Base-by-base conservation (phyloP, 495 filamentous ascomycete species). In the Cudoniella acicularis region DNA sequence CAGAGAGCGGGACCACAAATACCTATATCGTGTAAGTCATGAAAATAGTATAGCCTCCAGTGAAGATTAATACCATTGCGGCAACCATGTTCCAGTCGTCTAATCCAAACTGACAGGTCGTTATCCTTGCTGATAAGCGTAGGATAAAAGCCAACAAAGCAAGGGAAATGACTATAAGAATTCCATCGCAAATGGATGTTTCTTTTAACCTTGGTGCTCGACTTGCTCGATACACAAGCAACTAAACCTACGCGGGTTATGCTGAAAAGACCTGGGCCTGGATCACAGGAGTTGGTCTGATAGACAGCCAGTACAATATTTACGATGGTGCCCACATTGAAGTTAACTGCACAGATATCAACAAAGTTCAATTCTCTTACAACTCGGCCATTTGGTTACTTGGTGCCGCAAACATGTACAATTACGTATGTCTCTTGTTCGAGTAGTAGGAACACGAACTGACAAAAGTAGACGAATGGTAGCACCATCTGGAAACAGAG, bases 151-250 rank as follows among this genome's bases (percentile, higher is more conserved):
- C 52, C n/a, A 56, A 2, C 13, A 30, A 17, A 47, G 59, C 24
- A 51, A 61, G 26, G 92, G 92, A 13, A 96, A 89, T 61, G 82
- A 86, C 66, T 96, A 96, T 77, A 96, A 96, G 76, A 96, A 96
- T 70, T 85, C 89, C 20, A 89, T 94, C 59, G 87, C 87, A 3
- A 94, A 91, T 60, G 91, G 89, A 20, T 85, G 87, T 58, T 92
- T 93, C 74, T 95, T n/a, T 96, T 73, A 88, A 94, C 60, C 74
- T 96, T 16, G 89, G 87, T 9, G 84, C 91, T 1, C 80, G 92
- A 9, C 76, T 96, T 52, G 89, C 88, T 0, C 80, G 79, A 50
- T 94, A 92, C 64, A 93, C 89, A 2, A 75, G 78, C 4, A 94
- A 96, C 65, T 59, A 81, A 47, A 92, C 87, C 0, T 96, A 96